Conservation (phyloP, 2,329 filamentous ascomycete genomes). For the Trematosphaeria pertusa region DNA sequence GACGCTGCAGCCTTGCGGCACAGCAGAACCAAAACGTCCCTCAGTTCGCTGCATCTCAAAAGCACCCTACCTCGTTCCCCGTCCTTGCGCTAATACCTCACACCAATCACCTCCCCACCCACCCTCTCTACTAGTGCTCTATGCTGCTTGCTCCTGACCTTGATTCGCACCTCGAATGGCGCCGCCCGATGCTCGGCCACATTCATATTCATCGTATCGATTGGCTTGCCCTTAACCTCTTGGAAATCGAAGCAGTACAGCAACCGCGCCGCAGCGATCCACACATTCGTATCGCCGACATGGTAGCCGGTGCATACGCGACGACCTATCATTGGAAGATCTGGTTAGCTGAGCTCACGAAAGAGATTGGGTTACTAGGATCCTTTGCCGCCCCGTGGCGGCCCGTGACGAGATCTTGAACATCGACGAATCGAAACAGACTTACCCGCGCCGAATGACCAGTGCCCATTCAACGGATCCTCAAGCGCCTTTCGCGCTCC, state of each 20-base stretch:
- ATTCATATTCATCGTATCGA: constrained; percentile 26
- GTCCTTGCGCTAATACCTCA: not conserved
- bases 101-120: constrained; percentile 4
- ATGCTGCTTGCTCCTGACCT: constrained; percentile 17
- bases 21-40: no score
- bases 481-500: no score
- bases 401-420: no score
- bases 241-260: constrained; percentile 30
- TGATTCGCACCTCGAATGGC: constrained; percentile 26
- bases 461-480: constrained; percentile 38
- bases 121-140: constrained; percentile 2
- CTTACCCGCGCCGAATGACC: constrained; percentile 28
- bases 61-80: not conserved
- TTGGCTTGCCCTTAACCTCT: constrained; percentile 12
- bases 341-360: no score
- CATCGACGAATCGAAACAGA: not conserved
- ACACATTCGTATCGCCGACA: constrained; percentile 29
- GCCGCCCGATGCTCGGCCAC: constrained; percentile 13
- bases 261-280: constrained; percentile 26
- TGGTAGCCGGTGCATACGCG: constrained; percentile 24
- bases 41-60: no score
- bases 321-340: not conserved
- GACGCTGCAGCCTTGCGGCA: no score
- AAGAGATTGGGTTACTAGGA: no score
- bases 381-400: no score